phyloP scores from a whole-genome alignment of 805 yeast species.

The Vanderwaltozyma tropicalis region DNA sequence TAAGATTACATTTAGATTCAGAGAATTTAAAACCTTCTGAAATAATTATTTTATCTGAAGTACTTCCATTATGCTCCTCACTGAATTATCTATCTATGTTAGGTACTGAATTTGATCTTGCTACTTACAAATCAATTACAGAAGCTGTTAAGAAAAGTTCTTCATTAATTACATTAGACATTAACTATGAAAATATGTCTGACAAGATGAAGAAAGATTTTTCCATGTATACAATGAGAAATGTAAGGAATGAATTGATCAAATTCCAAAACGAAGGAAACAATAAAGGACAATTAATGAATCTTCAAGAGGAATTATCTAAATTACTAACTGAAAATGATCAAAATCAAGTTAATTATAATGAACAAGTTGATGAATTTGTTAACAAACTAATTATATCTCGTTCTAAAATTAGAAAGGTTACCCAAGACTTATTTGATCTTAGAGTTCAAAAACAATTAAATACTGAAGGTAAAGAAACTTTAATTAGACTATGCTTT shows the following conservation, averaged over 20 bases:
- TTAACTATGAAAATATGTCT: constrained; percentile 51
- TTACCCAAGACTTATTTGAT: constrained; percentile 48
- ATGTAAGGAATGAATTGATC: constrained; percentile 54
- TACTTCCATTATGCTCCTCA: constrained; percentile 56
- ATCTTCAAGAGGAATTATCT: constrained; percentile 44
- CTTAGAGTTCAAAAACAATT: constrained; percentile 47
- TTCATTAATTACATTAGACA: constrained; percentile 54
- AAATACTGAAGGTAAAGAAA: constrained; percentile 66
- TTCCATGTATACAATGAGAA: constrained; percentile 70
- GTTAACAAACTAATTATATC: constrained; percentile 31
- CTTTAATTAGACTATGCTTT: constrained; percentile 58
- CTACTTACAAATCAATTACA: constrained; percentile 54
- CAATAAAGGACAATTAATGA: constrained; percentile 35
- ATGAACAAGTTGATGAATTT: constrained; percentile 24
- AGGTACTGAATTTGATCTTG: constrained; percentile 55
- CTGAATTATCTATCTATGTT: constrained; percentile 56
- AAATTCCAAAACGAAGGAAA: constrained; percentile 7
- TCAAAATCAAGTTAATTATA: constrained; percentile 18
- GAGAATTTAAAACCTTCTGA: constrained; percentile 48
- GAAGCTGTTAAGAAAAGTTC: constrained; percentile 55
- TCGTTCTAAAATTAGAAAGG: constrained; percentile 34
- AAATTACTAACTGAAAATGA: constrained; percentile 33
- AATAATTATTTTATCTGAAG: constrained; percentile 56
- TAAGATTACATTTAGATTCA: constrained; percentile 61
- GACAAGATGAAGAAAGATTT: constrained; percentile 50